These are phyloP conservation scores for Rhodomyrtus psidioides DNA, from an alignment of 441 rosid species.

Conservation along the genomic window DNA sequence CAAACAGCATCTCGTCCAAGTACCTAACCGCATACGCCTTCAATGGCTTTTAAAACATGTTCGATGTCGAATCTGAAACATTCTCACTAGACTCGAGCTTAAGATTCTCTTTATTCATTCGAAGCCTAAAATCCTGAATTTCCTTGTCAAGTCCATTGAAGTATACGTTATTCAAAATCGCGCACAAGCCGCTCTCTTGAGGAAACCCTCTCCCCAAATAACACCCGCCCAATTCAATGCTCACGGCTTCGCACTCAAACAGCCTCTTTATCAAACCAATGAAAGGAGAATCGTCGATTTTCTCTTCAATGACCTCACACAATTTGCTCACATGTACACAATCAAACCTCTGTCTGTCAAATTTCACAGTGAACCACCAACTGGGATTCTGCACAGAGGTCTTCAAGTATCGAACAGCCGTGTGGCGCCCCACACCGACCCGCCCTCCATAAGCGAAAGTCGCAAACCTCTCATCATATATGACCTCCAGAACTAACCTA, in stretches of 20 bases:
- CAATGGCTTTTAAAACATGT: constrained; percentile 53
- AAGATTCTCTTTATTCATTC: constrained; percentile 38
- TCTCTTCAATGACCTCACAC: constrained; percentile 43
- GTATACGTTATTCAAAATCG: constrained; percentile 59
- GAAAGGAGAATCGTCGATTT: constrained; percentile 46
- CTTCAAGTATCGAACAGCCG: constrained; percentile 75
- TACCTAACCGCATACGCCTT: constrained; percentile 70
- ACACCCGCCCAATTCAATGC: constrained; percentile 54
- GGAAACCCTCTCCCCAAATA: constrained; percentile 70
- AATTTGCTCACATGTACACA: constrained; percentile 35
- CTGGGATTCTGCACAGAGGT: constrained; percentile 58
- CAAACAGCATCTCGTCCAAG: constrained; percentile 71
- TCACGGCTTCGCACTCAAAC: constrained; percentile 42
- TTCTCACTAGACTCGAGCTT: constrained; percentile 25
- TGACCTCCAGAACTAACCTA: constrained; percentile 59
- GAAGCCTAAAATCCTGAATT: constrained; percentile 53
- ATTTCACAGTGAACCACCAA: constrained; percentile 82
- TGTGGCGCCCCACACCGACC: constrained; percentile 80
- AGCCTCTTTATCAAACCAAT: constrained; percentile 43
- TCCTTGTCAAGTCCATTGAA: constrained; percentile 59
- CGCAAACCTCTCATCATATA: constrained; percentile 71
- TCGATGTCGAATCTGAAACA: constrained; percentile 7
- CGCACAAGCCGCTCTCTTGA: constrained; percentile 67
- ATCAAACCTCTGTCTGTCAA: constrained; percentile 27
- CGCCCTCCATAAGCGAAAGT: constrained; percentile 86